Base-by-base conservation (phyloP, 179 eudicot genomes). In the Corrigiola litoralis region DNA sequence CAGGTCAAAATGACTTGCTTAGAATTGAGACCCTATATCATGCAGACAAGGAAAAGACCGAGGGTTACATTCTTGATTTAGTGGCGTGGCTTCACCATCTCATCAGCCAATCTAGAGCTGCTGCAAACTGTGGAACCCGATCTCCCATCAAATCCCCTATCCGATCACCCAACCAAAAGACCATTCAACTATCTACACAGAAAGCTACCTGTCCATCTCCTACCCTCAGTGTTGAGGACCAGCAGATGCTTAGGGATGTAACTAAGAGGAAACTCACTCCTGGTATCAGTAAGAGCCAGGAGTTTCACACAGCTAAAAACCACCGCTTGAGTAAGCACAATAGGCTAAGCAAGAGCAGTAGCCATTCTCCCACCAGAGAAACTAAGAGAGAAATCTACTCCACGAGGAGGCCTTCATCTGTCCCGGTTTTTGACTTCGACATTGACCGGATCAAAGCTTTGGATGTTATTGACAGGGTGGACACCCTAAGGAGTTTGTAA, bases 201-300 rank as follows among this genome's bases (percentile, higher is more conserved):
- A 82, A 79, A 63, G 54, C 85, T 10, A 74, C 71, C 36, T 82
- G 90, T 31, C 79, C 88, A 0, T 84, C 85, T 29, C 83, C 94
- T 4, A 44, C 81, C 13, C 78, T 94, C 48, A 75, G 97, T 0
- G 72, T 79, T 18, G 99, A 94, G 78, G 98, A 92, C 77, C 88
- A 78, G 21, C 78, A 74, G 62, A 92, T 92, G 98, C 95, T 92
- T 40, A 78, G 84, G 25, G 92, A 84, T 25, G 97, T 92, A 44
- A 75, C 81, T 14, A 82, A 85, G 72, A 70, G 99, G 66, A 94
- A 94, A 71, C 82, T 91, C 56, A 91, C 96, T 13, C 99, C 97
- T 0, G 99, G 97, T 4, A 94, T 94, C 54, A 94, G 99, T 67
- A 94, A 94, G 75, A 90, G 97, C 74, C 99, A 94, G 57, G 99